Evolutionary conservation across 805 yeast genomes (phyloP).

Genomic region (Lachancea thermotolerans): DNA sequence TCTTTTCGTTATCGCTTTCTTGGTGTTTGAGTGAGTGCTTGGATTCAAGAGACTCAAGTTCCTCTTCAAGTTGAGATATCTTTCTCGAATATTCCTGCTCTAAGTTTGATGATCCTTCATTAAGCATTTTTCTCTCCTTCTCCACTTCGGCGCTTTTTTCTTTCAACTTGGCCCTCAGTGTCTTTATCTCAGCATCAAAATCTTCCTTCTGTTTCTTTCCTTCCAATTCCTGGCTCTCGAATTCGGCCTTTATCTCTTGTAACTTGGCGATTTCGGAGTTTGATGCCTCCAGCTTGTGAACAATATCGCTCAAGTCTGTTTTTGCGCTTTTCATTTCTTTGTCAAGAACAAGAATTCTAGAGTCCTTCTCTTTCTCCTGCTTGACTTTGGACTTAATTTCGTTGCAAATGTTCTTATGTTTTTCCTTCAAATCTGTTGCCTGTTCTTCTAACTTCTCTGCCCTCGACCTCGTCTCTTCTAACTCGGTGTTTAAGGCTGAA

Average conservation of each 20-base stretch:
- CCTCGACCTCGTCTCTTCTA: neutral
- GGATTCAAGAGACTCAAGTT: slow-evolving; percentile 1
- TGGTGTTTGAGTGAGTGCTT: neutral
- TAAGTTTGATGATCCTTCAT: slow-evolving; percentile 43
- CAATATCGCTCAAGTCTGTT: too few species aligned
- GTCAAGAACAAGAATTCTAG: neutral
- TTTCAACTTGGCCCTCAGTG: slow-evolving; percentile 32
- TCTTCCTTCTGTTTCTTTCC: neutral
- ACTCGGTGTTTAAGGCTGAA: neutral
- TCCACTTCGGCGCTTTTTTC: slow-evolving; percentile 41
- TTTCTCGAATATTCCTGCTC: slow-evolving; percentile 40
- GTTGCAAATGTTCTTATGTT: neutral
- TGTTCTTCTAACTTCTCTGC: neutral
- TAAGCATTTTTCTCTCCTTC: slow-evolving; percentile 41
- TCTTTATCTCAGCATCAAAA: slow-evolving; percentile 26
- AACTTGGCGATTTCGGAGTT: too few species aligned
- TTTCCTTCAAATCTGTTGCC: neutral
- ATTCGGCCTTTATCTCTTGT: neutral
- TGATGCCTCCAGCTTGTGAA: too few species aligned
- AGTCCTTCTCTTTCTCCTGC: neutral
- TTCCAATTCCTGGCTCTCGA: neutral
- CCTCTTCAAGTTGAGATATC: slow-evolving; percentile 10
- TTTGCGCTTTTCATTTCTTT: neutral
- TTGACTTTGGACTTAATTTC: neutral
- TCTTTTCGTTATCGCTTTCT: slow-evolving; percentile 6